Evolutionary conservation across 2,329 filamentous ascomycete species (phyloP).

Genomic region (Cryoendolithus antarcticus): DNA sequence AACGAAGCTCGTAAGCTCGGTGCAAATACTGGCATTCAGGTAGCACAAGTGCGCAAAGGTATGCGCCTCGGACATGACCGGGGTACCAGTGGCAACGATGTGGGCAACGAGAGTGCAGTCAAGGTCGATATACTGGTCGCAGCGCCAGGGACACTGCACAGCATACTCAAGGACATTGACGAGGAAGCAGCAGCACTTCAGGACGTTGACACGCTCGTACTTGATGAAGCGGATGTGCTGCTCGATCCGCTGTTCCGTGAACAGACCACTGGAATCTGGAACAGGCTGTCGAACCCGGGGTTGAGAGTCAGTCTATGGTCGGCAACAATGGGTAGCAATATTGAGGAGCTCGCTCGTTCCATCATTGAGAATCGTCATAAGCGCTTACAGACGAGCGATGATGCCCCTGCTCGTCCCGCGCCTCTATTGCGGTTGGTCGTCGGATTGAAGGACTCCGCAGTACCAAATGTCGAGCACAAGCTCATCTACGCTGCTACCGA

Average conservation of each 20-base stretch:
- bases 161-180: slow-evolving; percentile 48
- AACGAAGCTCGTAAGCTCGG: slow-evolving; percentile 73
- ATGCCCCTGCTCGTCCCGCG: slow-evolving; percentile 5
- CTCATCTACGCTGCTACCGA: slow-evolving; percentile 87
- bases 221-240: slow-evolving; percentile 93
- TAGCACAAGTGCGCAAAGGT: slow-evolving; percentile 73
- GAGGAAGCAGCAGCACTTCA: slow-evolving; percentile 21
- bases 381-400: slow-evolving; percentile 9
- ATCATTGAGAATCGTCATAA: slow-evolving; percentile 46
- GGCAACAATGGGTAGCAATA: slow-evolving; percentile 88
- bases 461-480: slow-evolving; percentile 82
- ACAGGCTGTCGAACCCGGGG: slow-evolving; percentile 56
- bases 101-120: slow-evolving; percentile 37
- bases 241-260: slow-evolving; percentile 82
- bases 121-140: slow-evolving; percentile 71
- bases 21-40: slow-evolving; percentile 61
- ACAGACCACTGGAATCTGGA: slow-evolving; percentile 77
- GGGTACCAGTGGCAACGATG: slow-evolving; percentile 30
- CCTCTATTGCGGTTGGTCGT: slow-evolving; percentile 75
- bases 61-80: slow-evolving; percentile 42
- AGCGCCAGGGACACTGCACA: slow-evolving; percentile 66
- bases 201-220: slow-evolving; percentile 53
- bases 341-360: slow-evolving; percentile 66
- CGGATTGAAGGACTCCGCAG: slow-evolving; percentile 89
- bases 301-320: slow-evolving; percentile 81